phyloP scores from a whole-genome alignment of 2,329 filamentous ascomycete genomes.

The Penicillium nordicum region DNA sequence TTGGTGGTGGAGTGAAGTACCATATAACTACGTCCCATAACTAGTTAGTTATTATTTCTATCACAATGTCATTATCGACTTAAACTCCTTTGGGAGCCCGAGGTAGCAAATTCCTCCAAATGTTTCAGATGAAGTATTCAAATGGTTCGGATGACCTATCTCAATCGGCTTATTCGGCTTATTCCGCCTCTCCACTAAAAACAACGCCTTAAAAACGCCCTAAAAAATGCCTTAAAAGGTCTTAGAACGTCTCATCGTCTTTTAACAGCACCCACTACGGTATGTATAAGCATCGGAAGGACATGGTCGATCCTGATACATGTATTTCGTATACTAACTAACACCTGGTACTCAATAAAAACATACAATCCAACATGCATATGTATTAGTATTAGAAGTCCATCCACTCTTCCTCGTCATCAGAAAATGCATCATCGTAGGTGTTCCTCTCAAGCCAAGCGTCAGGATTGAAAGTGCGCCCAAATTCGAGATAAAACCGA shows the following conservation, averaged over 20 bases:
- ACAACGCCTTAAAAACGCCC: neutral
- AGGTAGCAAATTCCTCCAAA: neutral
- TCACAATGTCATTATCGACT: neutral
- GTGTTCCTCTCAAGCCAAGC: neutral
- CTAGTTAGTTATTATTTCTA: too few relatives aligned
- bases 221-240: neutral
- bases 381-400: neutral
- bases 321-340: neutral
- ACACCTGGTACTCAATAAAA: neutral
- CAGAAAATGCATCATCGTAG: neutral
- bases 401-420: neutral
- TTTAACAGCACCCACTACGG: neutral
- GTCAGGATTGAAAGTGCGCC: neutral
- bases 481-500: neutral
- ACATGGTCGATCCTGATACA: neutral
- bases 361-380: too few relatives aligned
- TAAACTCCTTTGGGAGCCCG: conserved; percentile 3
- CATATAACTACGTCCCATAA: neutral
- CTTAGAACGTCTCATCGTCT: neutral
- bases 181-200: neutral
- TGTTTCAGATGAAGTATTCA: neutral
- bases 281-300: neutral
- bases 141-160: neutral
- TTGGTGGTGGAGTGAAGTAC: conserved; percentile 13
- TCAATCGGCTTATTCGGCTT: neutral